phyloP scores from a whole-genome alignment of 495 filamentous ascomycete species.

The Penicillium steckii region DNA sequence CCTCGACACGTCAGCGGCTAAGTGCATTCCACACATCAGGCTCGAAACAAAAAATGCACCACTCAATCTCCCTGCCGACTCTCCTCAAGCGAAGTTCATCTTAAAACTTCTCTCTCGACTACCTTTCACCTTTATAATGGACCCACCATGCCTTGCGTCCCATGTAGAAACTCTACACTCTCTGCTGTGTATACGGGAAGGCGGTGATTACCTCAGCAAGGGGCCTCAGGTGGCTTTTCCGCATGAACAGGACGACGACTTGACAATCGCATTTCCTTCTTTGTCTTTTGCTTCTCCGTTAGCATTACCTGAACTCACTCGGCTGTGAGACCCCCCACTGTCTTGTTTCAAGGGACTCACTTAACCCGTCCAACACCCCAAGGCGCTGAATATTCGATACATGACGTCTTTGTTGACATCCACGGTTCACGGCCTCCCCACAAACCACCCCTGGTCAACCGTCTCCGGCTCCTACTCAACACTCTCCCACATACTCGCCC shows the following conservation, averaged over 20 bases:
- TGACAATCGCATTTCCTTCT: conserved; percentile 21
- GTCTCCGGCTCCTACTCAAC: conserved; percentile 3
- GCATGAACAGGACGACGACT: conserved; percentile 24
- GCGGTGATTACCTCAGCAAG: conserved; percentile 35
- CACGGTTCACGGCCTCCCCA: conserved; percentile 18
- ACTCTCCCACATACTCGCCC: neutral
- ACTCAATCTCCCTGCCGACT: too few relatives aligned
- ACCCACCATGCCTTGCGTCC: too few relatives aligned
- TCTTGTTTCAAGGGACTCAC: neutral
- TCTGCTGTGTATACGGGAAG: too few relatives aligned
- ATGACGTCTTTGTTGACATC: conserved; percentile 49
- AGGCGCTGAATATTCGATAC: conserved; percentile 35
- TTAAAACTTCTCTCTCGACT: too few relatives aligned
- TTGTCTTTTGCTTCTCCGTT: conserved; percentile 8
- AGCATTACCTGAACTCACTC: neutral
- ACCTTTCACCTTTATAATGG: too few relatives aligned
- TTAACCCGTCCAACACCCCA: conserved; percentile 19
- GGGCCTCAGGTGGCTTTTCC: conserved; percentile 40
- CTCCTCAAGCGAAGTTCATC: too few relatives aligned
- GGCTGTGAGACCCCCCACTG: conserved; percentile 1
- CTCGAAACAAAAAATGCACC: too few relatives aligned
- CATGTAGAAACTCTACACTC: too few relatives aligned
- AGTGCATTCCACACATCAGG: too few relatives aligned
- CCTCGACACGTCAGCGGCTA: too few relatives aligned
- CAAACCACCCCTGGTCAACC: conserved; percentile 10